These are phyloP conservation scores for Bruguiera parviflora DNA, from an alignment of 345 rosid species.

Conservation along the genomic window DNA sequence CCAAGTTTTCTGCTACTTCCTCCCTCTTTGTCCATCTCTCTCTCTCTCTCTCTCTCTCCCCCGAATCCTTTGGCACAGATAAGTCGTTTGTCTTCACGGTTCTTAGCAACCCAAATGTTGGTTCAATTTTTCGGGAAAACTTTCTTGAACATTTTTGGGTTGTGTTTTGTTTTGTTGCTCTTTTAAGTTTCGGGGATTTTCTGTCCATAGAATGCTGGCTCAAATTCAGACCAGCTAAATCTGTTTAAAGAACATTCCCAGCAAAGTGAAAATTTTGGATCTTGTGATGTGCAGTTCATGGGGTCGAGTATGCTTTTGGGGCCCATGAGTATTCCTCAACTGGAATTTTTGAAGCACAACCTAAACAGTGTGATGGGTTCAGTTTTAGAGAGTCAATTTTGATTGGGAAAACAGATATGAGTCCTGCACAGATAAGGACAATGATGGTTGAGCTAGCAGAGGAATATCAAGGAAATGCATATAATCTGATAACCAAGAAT, in stretches of 20 bases:
- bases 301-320: constrained; percentile 90
- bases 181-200: not conserved
- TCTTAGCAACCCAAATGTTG: not conserved
- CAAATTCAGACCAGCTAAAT: not conserved
- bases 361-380: constrained; percentile 88
- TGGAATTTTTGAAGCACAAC: constrained; percentile 91
- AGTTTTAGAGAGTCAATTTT: constrained; percentile 76
- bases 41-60: too few species aligned
- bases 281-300: constrained; percentile 66
- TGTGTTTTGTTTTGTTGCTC: not conserved
- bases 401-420: constrained; percentile 82
- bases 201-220: not conserved
- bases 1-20: not conserved
- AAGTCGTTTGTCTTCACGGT: not conserved
- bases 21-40: too few species aligned
- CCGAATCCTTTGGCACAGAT: not conserved
- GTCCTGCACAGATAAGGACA: constrained; percentile 57
- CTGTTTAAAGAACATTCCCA: not conserved
- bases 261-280: not conserved
- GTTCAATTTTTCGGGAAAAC: too few species aligned
- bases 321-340: constrained; percentile 93
- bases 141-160: too few species aligned
- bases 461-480: constrained; percentile 72
- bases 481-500: constrained; percentile 86
- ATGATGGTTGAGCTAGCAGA: constrained; percentile 79